These are phyloP conservation scores for Suhomyces anneliseae DNA, from an alignment of 1,139 yeast genomes.

Conservation along the genomic window DNA sequence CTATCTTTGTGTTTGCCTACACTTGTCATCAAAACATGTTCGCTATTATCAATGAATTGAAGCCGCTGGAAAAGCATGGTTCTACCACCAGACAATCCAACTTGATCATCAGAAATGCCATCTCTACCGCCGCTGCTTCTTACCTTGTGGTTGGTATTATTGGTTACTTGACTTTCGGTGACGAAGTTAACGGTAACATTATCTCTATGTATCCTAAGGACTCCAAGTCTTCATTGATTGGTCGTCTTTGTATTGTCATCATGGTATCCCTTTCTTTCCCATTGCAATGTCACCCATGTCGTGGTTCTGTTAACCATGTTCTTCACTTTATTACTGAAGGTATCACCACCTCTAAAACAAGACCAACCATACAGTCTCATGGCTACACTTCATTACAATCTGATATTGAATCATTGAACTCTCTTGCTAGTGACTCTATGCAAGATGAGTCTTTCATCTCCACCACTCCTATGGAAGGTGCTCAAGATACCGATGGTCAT, in stretches of 20 bases:
- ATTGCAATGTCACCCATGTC: slow-evolving; percentile 75
- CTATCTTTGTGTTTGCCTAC: slow-evolving; percentile 91
- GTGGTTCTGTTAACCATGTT: slow-evolving; percentile 71
- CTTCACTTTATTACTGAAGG: slow-evolving; percentile 50
- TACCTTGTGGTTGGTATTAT: slow-evolving; percentile 72
- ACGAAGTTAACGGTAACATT: slow-evolving; percentile 65
- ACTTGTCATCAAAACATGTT: slow-evolving; percentile 96
- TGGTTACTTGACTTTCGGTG: slow-evolving; percentile 89
- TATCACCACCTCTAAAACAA: slow-evolving; percentile 12
- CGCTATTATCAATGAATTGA: slow-evolving; percentile 78
- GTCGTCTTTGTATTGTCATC: slow-evolving; percentile 67
- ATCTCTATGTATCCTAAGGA: slow-evolving; percentile 66
- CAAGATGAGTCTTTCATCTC: slow-evolving; percentile 42
- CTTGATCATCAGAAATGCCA: slow-evolving; percentile 54
- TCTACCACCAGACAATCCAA: slow-evolving; percentile 54
- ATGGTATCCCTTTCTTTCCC: slow-evolving; percentile 73
- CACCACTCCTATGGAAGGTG: slow-evolving; percentile 52
- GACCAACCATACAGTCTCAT: slow-evolving; percentile 8
- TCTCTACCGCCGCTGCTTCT: slow-evolving; percentile 60
- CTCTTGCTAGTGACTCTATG: slow-evolving; percentile 17
- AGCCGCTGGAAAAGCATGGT: slow-evolving; percentile 32
- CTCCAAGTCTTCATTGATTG: slow-evolving; percentile 60
- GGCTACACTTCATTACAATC: slow-evolving; percentile 19
- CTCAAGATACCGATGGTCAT: slow-evolving; percentile 51
- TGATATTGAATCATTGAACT: slow-evolving; percentile 18